These are phyloP conservation scores for Corylus heterophylla DNA, from an alignment of 306 rosid species.

Conservation along the genomic window DNA sequence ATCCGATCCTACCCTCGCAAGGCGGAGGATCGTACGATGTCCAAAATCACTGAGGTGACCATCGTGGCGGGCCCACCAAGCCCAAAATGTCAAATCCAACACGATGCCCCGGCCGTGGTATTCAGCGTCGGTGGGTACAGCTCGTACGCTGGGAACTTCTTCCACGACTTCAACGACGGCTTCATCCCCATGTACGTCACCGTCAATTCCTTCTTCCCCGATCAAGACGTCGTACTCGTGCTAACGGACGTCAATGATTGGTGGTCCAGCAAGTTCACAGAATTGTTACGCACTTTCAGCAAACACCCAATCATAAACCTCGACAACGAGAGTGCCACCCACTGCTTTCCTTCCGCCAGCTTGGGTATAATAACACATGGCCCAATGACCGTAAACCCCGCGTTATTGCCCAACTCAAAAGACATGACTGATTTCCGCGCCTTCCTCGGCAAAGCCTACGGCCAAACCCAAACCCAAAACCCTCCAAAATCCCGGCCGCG, in stretches of 20 bases:
- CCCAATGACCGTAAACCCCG: slow-evolving; percentile 31
- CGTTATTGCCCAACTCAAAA: slow-evolving; percentile 15
- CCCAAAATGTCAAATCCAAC: slow-evolving; percentile 38
- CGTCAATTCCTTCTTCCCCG: slow-evolving; percentile 13
- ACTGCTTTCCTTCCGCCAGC: slow-evolving; percentile 45
- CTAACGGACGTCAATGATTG: slow-evolving; percentile 43
- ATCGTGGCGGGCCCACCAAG: slow-evolving; percentile 36
- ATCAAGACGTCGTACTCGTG: slow-evolving; percentile 30
- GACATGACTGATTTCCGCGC: slow-evolving; percentile 29
- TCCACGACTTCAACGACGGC: slow-evolving; percentile 52
- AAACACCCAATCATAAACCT: slow-evolving; percentile 40
- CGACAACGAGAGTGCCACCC: slow-evolving; percentile 41
- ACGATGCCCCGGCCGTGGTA: slow-evolving; percentile 33
- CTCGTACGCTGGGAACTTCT: slow-evolving; percentile 43
- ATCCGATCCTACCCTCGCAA: slow-evolving; percentile 49
- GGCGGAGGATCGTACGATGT: slow-evolving; percentile 26
- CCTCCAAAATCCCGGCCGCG: background rate
- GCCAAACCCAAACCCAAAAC: background rate
- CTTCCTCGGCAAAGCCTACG: slow-evolving; percentile 35
- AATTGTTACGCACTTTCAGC: slow-evolving; percentile 25
- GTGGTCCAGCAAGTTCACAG: slow-evolving; percentile 43
- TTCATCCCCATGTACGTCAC: slow-evolving; percentile 49
- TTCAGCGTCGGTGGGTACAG: slow-evolving; percentile 40
- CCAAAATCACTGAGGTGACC: slow-evolving; percentile 31
- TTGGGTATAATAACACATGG: slow-evolving; percentile 52